Evolutionary conservation across 169 alveolate species (phyloP).

Genomic region (Plasmodium fragile): DNA sequence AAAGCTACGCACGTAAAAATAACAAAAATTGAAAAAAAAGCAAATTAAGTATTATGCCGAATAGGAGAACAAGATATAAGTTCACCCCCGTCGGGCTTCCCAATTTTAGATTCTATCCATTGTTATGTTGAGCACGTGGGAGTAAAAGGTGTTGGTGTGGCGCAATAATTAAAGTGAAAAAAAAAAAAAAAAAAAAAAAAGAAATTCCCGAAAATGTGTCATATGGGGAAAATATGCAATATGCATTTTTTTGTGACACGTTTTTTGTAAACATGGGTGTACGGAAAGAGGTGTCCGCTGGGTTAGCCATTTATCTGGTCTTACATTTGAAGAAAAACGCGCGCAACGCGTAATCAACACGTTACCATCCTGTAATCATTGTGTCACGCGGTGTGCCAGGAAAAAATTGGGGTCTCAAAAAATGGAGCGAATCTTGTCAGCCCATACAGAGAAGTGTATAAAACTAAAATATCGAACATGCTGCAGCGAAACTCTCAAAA

Average conservation of each 20-base stretch:
- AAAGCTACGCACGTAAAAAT: not conserved
- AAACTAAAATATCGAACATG: not conserved
- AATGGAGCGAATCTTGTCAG: not conserved
- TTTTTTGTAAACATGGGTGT: not conserved
- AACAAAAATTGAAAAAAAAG: not conserved
- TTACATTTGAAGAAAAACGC: not conserved
- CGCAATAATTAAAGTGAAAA: not conserved
- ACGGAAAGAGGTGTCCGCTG: not conserved
- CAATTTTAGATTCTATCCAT: not conserved
- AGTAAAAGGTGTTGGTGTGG: not conserved
- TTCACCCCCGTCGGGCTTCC: not conserved
- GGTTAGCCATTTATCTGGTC: not conserved
- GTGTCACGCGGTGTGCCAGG: not conserved
- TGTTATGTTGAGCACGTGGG: not conserved
- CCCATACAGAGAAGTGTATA: not conserved
- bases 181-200: not conserved
- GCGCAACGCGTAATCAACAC: not conserved
- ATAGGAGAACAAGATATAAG: not conserved
- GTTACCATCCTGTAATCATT: not conserved
- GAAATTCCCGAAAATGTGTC: not conserved
- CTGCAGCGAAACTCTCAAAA: not conserved
- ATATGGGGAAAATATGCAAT: not conserved
- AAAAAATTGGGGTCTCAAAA: not conserved
- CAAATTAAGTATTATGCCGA: not conserved
- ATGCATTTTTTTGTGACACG: not conserved